Percentiles rank a stretch among this genome's conserved stretches.
Conservation (phyloP, 768 basidiomycete species). For the Rhodotorula sphaerocarpa region DNA sequence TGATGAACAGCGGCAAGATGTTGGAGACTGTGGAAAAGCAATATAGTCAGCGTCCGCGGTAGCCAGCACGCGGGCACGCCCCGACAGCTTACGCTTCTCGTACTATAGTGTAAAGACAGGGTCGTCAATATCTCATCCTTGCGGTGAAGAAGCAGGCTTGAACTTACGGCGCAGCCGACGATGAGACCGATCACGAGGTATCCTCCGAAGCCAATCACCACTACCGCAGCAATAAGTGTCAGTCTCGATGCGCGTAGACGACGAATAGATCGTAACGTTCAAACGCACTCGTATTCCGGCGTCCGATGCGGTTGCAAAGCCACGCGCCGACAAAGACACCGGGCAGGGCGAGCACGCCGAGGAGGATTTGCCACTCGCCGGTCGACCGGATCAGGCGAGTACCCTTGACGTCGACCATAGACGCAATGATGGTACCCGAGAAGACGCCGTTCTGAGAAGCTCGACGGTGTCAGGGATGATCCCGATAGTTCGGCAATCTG, state of each 20-base stretch:
- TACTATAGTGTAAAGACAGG: too few relatives aligned
- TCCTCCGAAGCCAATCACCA: constrained; percentile 27
- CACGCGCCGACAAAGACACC: constrained; percentile 48
- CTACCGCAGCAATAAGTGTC: background rate
- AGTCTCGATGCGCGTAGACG: too few relatives aligned
- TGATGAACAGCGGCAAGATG: constrained; percentile 58
- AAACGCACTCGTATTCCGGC: constrained; percentile 16
- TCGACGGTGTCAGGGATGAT: too few relatives aligned
- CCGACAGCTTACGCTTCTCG: constrained; percentile 42
- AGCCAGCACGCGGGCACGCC: background rate
- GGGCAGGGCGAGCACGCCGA: constrained; percentile 57
- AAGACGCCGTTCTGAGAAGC: constrained; percentile 40
- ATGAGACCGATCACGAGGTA: constrained; percentile 55
- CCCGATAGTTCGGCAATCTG: too few relatives aligned
- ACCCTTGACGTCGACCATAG: constrained; percentile 52
- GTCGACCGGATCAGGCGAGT: constrained; percentile 47
- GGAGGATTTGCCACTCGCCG: constrained; percentile 63
- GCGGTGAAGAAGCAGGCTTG: too few relatives aligned
- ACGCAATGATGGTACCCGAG: constrained; percentile 58
- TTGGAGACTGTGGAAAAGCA: constrained; percentile 47
- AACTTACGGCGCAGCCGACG: constrained; percentile 49
- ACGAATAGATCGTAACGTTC: too few relatives aligned
- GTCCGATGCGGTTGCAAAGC: constrained; percentile 36
- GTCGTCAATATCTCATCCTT: too few relatives aligned
- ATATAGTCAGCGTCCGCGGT: background rate